Percentiles rank a stretch among this genome's conserved stretches.
These are phyloP conservation scores for Cubamyces sp. DNA, from an alignment of 768 basidiomycete genomes.

Conservation along the genomic window DNA sequence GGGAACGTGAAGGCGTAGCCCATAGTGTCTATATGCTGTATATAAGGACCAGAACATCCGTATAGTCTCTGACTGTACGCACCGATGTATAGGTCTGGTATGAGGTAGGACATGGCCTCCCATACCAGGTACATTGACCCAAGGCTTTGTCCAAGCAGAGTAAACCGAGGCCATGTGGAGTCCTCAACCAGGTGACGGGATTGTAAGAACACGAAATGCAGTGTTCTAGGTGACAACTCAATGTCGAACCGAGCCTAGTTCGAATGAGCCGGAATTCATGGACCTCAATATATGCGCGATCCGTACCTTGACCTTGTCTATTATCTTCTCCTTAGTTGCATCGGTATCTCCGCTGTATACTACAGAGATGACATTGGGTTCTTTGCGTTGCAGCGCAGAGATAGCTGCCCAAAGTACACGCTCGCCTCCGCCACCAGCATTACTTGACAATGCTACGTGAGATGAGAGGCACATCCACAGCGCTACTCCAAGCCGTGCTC, in stretches of 20 bases:
- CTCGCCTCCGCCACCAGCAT: slow-evolving; percentile 97
- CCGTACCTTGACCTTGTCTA: slow-evolving; percentile 77
- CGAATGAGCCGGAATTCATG: background rate
- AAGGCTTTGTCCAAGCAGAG: slow-evolving; percentile 87
- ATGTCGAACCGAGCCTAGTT: slow-evolving; percentile 82
- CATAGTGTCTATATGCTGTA: slow-evolving; percentile 78
- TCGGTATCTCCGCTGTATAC: slow-evolving; percentile 91
- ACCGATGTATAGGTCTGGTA: slow-evolving; percentile 95
- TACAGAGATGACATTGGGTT: slow-evolving; percentile 67
- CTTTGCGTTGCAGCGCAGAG: slow-evolving; percentile 68
- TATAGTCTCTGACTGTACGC: slow-evolving; percentile 24
- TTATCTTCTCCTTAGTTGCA: slow-evolving; percentile 77
- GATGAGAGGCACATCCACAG: slow-evolving; percentile 27
- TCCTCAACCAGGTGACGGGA: slow-evolving; percentile 79
- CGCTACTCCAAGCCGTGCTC: slow-evolving; percentile 31
- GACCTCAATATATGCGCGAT: background rate
- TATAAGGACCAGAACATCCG: background rate
- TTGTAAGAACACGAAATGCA: slow-evolving; percentile 83
- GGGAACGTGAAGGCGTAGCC: slow-evolving; percentile 96
- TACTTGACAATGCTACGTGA: slow-evolving; percentile 50
- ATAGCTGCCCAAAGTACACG: slow-evolving; percentile 94
- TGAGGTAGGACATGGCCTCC: slow-evolving; percentile 77
- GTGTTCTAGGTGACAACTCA: slow-evolving; percentile 56
- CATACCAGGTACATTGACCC: slow-evolving; percentile 84
- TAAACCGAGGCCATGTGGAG: slow-evolving; percentile 85